Evolutionary conservation across 2,329 filamentous ascomycete genomes (phyloP), one percentile per base, ranked within the genome.

Genomic region (Corynespora cassiicola): DNA sequence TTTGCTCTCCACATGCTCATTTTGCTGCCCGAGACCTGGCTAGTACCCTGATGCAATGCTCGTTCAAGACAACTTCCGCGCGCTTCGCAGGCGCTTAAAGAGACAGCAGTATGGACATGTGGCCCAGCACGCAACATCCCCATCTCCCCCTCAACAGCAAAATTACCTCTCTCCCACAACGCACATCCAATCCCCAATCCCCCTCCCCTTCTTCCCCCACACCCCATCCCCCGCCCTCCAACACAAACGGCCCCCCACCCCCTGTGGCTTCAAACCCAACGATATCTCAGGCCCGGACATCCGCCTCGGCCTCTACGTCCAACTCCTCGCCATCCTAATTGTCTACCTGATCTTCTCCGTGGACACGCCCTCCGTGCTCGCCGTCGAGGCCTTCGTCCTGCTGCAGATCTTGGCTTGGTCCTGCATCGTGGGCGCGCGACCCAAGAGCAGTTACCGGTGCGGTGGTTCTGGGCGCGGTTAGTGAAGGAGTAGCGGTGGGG

Each of bases 131-230:
- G 80, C 63, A 84, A 73, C 46, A 86, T 55, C 0, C 82, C 82
- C 4, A 77, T 79, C 58, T 66, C 70, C 67, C 85, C 81, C 62
- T 83, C 79, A 8, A 74, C 75, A 2, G 77, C 77, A 47, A 85
- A 77, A 60, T 78, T 71, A 5, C 25, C 22, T 3, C 42, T 19
- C 22, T n/a, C n/a, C n/a, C n/a, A n/a, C n/a, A n/a, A n/a, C n/a
- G n/a, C n/a, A n/a, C n/a, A n/a, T n/a, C n/a, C n/a, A n/a, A n/a
- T n/a, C n/a, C n/a, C n/a, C n/a, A n/a, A n/a, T n/a, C n/a, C n/a
- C n/a, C n/a, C n/a, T n/a, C n/a, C n/a, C n/a, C n/a, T n/a, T n/a
- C n/a, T n/a, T n/a, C n/a, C n/a, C n/a, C n/a, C n/a, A n/a, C n/a
- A n/a, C n/a, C n/a, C n/a, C n/a, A n/a, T n/a, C n/a, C n/a, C n/a